Evolutionary conservation across 768 basidiomycete genomes (phyloP), one percentile per base, ranked within the genome.

Genomic region (Epithele typhae): DNA sequence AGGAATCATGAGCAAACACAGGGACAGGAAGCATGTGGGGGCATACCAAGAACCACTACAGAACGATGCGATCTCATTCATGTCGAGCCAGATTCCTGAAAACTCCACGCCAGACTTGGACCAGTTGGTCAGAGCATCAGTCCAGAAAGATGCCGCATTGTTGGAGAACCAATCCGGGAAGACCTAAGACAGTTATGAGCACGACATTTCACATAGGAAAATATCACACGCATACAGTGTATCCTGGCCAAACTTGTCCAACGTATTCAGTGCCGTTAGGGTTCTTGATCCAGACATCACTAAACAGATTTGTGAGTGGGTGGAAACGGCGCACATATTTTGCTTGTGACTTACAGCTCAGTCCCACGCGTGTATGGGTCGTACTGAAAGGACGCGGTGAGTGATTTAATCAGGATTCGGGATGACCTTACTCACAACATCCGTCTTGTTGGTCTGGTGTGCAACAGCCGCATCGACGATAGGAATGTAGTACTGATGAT

Each of bases 221-320:
- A 14, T n/a, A n/a, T n/a, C 27, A 1, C 19, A 7, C 5, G 59
- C 70, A 8, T 25, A 79, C 84, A 2, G 83, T 82, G 63, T 78
- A 82, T 24, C 86, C 84, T n/a, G 86, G 85, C 86, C 84, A 88
- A 18, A 87, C 86, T 58, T 81, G 72, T 8, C 88, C 87, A 2
- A 87, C 59, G 62, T 84, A 88, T 54, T 82, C 75, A 27, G 80
- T 73, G 0, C 81, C 81, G 55, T 89, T 82, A 0, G 81, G 81
- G 61, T 89, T 87, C 53, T 79, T 86, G 40, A 90, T 76, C 62
- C 82, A 90, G 1, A 79, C 74, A 37, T 78, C 74, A 12, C 82
- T 84, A 48, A 6, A 21, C 21, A 34, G 24, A 48, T 7, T 35
- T 8, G 12, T n/a, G 1, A 32, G 11, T 7, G 14, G 25, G 21